Percentiles rank a stretch among this genome's conserved stretches.
phyloP scores from a whole-genome alignment of 1,139 yeast species.

The Pneumocystis wakefieldiae region DNA sequence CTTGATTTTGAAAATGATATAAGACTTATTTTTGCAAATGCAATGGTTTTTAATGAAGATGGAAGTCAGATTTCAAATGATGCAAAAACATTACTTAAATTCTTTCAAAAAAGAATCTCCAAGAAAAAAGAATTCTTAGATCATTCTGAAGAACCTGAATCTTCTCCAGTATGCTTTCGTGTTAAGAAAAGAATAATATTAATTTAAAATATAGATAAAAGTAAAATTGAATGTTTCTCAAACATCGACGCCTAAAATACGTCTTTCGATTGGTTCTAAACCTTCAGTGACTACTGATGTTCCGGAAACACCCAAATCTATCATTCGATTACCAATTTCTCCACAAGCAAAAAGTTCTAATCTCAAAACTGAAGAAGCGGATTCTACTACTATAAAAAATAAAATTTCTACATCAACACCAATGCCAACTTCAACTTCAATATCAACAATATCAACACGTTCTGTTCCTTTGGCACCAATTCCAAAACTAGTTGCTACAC shows the following conservation, averaged over 20 bases:
- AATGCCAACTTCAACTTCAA: not conserved
- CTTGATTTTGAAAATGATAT: constrained; percentile 57
- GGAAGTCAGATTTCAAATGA: constrained; percentile 72
- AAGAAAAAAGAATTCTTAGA: not conserved
- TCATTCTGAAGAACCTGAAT: not conserved
- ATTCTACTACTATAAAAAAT: not conserved
- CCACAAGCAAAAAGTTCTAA: not conserved
- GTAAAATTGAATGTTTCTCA: not conserved
- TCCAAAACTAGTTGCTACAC: not conserved
- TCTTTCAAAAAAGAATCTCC: not conserved
- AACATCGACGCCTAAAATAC: not conserved
- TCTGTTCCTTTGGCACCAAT: not conserved
- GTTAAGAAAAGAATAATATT: not conserved
- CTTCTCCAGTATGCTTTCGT: not conserved
- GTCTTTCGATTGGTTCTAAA: not conserved
- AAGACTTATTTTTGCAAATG: constrained; percentile 67
- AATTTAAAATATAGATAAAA: not conserved
- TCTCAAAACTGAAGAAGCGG: not conserved
- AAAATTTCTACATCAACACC: not conserved
- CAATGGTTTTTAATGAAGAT: constrained; percentile 76
- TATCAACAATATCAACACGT: not conserved
- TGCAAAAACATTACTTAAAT: constrained; percentile 37
- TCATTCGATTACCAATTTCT: not conserved
- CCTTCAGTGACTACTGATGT: not conserved
- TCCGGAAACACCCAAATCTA: not conserved